phyloP scores from a whole-genome alignment of 1,284 basidiomycete genomes.

The Austroboletus novae-zelandiae region DNA sequence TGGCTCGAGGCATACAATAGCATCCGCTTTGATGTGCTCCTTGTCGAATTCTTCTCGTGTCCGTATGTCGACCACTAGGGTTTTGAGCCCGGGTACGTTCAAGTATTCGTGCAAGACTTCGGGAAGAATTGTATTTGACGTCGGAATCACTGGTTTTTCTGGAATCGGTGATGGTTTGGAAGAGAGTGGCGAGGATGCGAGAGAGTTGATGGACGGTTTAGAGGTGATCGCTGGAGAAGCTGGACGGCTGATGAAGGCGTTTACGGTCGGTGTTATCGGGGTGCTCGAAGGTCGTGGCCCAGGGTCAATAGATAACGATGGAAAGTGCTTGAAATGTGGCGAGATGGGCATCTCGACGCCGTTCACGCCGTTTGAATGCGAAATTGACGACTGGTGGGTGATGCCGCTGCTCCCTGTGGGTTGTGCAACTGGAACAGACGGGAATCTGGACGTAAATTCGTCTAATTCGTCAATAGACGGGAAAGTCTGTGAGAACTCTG shows the following conservation, averaged over 20 bases:
- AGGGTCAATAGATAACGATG: slow-evolving; percentile 52
- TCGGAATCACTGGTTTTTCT: slow-evolving; percentile 44
- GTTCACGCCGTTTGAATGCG: slow-evolving; percentile 13
- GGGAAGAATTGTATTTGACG: slow-evolving; percentile 59
- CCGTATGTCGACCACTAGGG: slow-evolving; percentile 84
- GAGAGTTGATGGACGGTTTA: slow-evolving; percentile 23
- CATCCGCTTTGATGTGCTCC: slow-evolving; percentile 70
- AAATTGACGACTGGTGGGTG: slow-evolving; percentile 15
- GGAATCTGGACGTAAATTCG: slow-evolving; percentile 49
- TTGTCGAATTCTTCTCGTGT: slow-evolving; percentile 72
- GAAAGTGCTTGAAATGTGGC: slow-evolving; percentile 39
- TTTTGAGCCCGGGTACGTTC: slow-evolving; percentile 50
- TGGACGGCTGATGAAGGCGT: slow-evolving; percentile 58
- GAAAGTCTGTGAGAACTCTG: slow-evolving; percentile 61
- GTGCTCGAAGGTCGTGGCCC: slow-evolving; percentile 66
- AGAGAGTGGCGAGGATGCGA: slow-evolving; percentile 19
- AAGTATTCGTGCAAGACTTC: slow-evolving; percentile 63
- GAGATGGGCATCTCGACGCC: slow-evolving; percentile 9
- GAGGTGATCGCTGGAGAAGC: slow-evolving; percentile 40
- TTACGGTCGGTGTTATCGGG: slow-evolving; percentile 60
- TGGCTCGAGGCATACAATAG: slow-evolving; percentile 86
- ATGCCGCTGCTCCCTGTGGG: slow-evolving; percentile 36
- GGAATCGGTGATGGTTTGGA: slow-evolving; percentile 24
- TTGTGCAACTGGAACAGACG: slow-evolving; percentile 45
- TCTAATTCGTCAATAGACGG: slow-evolving; percentile 76